A percentile compares a stretch with the other conserved stretches of the same genome.
phyloP scores from a whole-genome alignment of 2,329 filamentous ascomycete genomes.

The Fusarium globosum region DNA sequence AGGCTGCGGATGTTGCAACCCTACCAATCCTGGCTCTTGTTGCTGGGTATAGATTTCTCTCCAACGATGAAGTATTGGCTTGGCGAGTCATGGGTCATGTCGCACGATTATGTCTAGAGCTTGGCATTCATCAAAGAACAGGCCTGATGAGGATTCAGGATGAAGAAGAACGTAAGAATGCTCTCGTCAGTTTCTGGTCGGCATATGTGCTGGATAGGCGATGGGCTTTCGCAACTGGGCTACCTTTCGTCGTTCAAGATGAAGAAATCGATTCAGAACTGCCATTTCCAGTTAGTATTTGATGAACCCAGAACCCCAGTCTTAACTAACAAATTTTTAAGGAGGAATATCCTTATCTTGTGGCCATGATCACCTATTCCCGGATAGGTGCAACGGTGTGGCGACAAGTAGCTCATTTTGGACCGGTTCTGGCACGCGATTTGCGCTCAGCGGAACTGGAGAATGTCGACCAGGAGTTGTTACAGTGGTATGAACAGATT shows the following conservation, averaged over 20 bases:
- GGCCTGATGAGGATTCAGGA: conserved; percentile 76
- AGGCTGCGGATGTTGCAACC: conserved; percentile 59
- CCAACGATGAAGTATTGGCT: conserved; percentile 84
- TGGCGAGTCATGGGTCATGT: conserved; percentile 90
- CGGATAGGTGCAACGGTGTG: conserved; percentile 88
- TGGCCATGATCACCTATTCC: conserved; percentile 87
- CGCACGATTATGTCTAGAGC: conserved; percentile 79
- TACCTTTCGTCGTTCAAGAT: conserved; percentile 88
- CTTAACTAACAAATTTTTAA: conserved; percentile 40
- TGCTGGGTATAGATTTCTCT: conserved; percentile 81
- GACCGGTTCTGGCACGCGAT: conserved; percentile 69
- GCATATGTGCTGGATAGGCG: conserved; percentile 86
- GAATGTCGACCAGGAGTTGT: conserved; percentile 82
- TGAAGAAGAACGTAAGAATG: conserved; percentile 74
- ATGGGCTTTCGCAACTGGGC: conserved; percentile 90
- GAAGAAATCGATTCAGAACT: conserved; percentile 84
- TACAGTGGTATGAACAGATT: conserved; percentile 86
- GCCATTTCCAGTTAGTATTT: conserved; percentile 76
- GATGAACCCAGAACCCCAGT: not conserved
- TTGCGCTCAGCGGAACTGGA: conserved; percentile 80
- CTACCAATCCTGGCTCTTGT: conserved; percentile 64
- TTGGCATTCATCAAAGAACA: conserved; percentile 84
- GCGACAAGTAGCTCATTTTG: conserved; percentile 79
- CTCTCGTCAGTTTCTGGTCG: conserved; percentile 84
- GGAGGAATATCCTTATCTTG: conserved; percentile 75